Evolutionary conservation across 2,329 filamentous ascomycete species (phyloP).

Genomic region (Ilyonectria robusta): DNA sequence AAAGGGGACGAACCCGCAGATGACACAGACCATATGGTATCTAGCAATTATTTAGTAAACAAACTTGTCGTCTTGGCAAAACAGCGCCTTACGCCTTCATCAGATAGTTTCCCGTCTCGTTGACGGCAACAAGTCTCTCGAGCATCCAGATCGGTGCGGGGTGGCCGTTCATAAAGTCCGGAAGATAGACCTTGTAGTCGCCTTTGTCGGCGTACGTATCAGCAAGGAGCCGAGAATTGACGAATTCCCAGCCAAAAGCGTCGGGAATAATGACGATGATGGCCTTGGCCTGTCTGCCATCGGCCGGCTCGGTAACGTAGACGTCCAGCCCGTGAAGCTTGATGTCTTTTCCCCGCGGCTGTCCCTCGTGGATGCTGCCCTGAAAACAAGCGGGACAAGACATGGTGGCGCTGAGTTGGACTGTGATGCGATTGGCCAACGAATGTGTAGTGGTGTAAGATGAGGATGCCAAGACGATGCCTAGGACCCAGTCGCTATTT

Average conservation of each 20-base stretch:
- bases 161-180: conserved; percentile 66
- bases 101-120: conserved; percentile 42
- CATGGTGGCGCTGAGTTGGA: conserved; percentile 42
- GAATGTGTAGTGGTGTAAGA: too few species aligned
- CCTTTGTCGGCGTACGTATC: conserved; percentile 68
- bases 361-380: conserved; percentile 61
- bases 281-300: conserved; percentile 54
- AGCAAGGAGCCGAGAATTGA: conserved; percentile 67
- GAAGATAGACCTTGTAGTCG: conserved; percentile 65
- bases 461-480: neutral
- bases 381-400: conserved; percentile 61
- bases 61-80: neutral
- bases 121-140: conserved; percentile 45
- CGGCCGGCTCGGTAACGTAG: conserved; percentile 60
- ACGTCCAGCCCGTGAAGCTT: conserved; percentile 63
- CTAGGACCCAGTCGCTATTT: neutral
- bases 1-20: conserved; percentile 51
- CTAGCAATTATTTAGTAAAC: conserved; percentile 30
- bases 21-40: conserved; percentile 43
- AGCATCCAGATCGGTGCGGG: conserved; percentile 51
- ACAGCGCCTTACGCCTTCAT: conserved; percentile 48
- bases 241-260: conserved; percentile 68
- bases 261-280: conserved; percentile 69
- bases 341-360: conserved; percentile 60
- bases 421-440: neutral